These are phyloP conservation scores for Phytophthora pistaciae DNA, from an alignment of 352 stramenopile genomes.

Conservation along the genomic window DNA sequence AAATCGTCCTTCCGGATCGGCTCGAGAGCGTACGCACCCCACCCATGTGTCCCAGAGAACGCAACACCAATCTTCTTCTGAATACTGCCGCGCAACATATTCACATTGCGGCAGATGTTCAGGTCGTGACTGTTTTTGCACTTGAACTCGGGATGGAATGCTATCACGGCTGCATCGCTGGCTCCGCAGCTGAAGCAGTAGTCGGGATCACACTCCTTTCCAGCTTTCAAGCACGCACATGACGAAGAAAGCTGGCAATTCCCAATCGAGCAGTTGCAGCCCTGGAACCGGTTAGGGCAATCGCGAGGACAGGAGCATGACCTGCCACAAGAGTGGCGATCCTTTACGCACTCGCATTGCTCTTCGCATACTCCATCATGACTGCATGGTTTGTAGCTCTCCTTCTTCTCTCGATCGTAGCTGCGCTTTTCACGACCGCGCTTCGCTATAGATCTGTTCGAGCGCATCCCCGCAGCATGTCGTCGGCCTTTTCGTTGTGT, in stretches of 20 bases:
- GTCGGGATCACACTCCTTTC: slow-evolving; percentile 78
- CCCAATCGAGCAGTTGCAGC: slow-evolving; percentile 66
- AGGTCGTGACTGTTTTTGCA: slow-evolving; percentile 36
- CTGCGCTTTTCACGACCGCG: slow-evolving; percentile 48
- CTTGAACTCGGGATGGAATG: slow-evolving; percentile 39
- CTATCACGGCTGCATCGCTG: slow-evolving; percentile 67
- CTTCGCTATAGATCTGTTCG: slow-evolving; percentile 37
- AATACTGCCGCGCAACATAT: slow-evolving; percentile 53
- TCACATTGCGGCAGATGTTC: slow-evolving; percentile 70
- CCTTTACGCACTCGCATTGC: slow-evolving; percentile 60
- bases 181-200: slow-evolving; percentile 78
- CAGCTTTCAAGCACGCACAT: slow-evolving; percentile 64
- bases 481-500: slow-evolving; percentile 23
- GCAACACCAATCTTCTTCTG: slow-evolving; percentile 74
- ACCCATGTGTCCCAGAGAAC: slow-evolving; percentile 76
- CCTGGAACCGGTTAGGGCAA: slow-evolving; percentile 72
- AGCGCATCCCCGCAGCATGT: slow-evolving; percentile 12
- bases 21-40: slow-evolving; percentile 74
- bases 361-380: slow-evolving; percentile 65
- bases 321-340: slow-evolving; percentile 66
- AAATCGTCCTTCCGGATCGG: slow-evolving; percentile 76
- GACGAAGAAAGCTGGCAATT: slow-evolving; percentile 56
- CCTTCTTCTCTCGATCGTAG: slow-evolving; percentile 57
- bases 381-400: slow-evolving; percentile 69
- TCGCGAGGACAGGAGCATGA: slow-evolving; percentile 69